Conservation (phyloP, 169 alveolate species). For the Cryptosporidium bovis region DNA sequence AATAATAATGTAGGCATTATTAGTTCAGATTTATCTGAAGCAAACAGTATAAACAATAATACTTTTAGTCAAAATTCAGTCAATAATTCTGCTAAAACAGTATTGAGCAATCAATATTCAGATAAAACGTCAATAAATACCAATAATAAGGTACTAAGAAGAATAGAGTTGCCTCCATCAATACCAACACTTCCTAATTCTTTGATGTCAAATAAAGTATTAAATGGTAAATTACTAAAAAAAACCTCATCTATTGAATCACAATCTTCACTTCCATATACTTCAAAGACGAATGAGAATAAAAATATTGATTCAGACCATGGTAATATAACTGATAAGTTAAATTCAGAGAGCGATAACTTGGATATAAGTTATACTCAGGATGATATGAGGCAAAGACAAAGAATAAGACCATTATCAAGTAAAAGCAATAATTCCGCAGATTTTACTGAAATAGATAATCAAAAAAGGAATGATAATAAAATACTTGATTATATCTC, state of each 20-base stretch:
- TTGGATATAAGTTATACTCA: constrained; percentile 20
- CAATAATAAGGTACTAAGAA: neutral
- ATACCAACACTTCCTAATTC: constrained; percentile 47
- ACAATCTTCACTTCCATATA: constrained; percentile 9
- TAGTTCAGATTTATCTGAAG: neutral
- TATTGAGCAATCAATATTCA: neutral
- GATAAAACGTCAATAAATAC: constrained; percentile 7
- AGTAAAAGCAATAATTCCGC: neutral
- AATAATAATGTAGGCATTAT: neutral
- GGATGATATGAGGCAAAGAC: constrained; percentile 62
- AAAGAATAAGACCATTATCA: constrained; percentile 47
- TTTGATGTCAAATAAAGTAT: neutral
- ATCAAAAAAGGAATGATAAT: neutral
- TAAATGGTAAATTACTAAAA: neutral
- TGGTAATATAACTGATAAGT: neutral
- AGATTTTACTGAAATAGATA: neutral
- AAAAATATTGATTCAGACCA: neutral
- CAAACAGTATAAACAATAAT: neutral
- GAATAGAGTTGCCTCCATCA: constrained; percentile 14
- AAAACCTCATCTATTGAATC: neutral
- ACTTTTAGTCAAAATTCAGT: neutral
- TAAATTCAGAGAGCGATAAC: constrained; percentile 66
- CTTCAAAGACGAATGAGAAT: constrained; percentile 7
- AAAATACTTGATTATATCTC: constrained; percentile 17
- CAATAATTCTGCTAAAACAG: neutral